These are phyloP conservation scores for Solanum paucissectum DNA, from an alignment of 257 asterid species.

Conservation along the genomic window DNA sequence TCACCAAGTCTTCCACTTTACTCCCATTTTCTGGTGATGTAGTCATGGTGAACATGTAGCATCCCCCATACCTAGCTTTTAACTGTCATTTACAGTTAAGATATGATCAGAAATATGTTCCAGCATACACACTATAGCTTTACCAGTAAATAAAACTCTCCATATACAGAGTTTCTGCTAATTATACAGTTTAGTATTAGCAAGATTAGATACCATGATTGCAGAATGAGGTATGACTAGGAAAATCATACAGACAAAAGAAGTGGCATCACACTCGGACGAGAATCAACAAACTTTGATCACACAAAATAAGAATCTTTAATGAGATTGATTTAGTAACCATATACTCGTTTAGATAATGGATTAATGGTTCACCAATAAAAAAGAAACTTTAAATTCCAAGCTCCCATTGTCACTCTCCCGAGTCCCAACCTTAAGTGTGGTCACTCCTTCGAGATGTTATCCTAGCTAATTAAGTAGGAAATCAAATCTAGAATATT, in stretches of 20 bases:
- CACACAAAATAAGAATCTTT: not conserved
- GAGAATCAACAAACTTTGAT: not conserved
- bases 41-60: slow-evolving; percentile 25
- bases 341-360: not conserved
- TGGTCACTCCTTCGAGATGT: not conserved
- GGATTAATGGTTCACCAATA: not conserved
- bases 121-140: not conserved
- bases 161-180: not conserved
- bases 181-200: not conserved
- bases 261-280: not conserved
- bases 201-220: not conserved
- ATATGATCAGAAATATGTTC: not conserved
- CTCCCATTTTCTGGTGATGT: slow-evolving; percentile 11
- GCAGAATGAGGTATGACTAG: not conserved
- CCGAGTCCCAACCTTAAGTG: not conserved
- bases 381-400: not conserved
- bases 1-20: slow-evolving; percentile 17
- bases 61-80: slow-evolving; percentile 33
- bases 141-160: not conserved
- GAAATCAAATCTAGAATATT: not conserved
- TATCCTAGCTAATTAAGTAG: not conserved
- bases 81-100: slow-evolving; percentile 10
- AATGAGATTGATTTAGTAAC: not conserved
- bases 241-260: not conserved
- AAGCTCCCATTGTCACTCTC: not conserved